A percentile compares a stretch with the other conserved stretches of the same genome.
Conservation (phyloP, 768 basidiomycete genomes). For the Kwoniella dejecticola region DNA sequence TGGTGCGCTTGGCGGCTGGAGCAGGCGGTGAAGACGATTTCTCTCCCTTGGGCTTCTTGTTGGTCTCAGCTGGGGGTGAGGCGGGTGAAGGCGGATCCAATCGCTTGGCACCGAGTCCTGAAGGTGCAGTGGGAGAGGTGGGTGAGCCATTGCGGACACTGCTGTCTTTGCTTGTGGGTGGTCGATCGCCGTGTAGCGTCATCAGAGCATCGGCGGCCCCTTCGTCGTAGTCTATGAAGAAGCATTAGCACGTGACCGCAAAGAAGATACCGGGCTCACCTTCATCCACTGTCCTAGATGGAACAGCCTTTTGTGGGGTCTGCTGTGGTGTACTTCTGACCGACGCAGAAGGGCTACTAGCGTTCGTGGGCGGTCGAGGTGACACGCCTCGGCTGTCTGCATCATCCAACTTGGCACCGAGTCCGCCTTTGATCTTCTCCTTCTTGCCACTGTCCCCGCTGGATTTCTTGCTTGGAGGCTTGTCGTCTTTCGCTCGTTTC, state of each 20-base stretch:
- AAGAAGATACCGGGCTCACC: slow-evolving; percentile 33
- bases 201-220: slow-evolving; percentile 84
- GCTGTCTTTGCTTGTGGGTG: slow-evolving; percentile 19
- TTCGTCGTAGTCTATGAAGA: slow-evolving; percentile 75
- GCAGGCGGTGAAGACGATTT: slow-evolving; percentile 8
- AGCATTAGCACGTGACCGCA: slow-evolving; percentile 12
- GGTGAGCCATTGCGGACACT: slow-evolving; percentile 9
- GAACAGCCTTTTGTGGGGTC: slow-evolving; percentile 51
- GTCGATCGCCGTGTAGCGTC: slow-evolving; percentile 62
- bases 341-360: slow-evolving; percentile 22
- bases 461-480: slow-evolving; percentile 37
- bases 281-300: slow-evolving; percentile 73
- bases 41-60: slow-evolving; percentile 25
- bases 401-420: slow-evolving; percentile 21
- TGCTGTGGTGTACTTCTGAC: slow-evolving; percentile 21
- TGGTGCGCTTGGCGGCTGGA: slow-evolving; percentile 26
- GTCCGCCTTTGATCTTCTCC: slow-evolving; percentile 30
- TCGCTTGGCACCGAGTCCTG: slow-evolving; percentile 27
- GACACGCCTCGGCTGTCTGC: slow-evolving; percentile 14
- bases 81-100: slow-evolving; percentile 39
- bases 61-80: slow-evolving; percentile 24
- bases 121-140: slow-evolving; percentile 5
- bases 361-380: slow-evolving; percentile 10
- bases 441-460: slow-evolving; percentile 32
- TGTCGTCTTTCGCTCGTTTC: slow-evolving; percentile 42